These are phyloP conservation scores for Colletotrichum tabaci DNA, from an alignment of 2,329 filamentous ascomycete species.

Conservation along the genomic window DNA sequence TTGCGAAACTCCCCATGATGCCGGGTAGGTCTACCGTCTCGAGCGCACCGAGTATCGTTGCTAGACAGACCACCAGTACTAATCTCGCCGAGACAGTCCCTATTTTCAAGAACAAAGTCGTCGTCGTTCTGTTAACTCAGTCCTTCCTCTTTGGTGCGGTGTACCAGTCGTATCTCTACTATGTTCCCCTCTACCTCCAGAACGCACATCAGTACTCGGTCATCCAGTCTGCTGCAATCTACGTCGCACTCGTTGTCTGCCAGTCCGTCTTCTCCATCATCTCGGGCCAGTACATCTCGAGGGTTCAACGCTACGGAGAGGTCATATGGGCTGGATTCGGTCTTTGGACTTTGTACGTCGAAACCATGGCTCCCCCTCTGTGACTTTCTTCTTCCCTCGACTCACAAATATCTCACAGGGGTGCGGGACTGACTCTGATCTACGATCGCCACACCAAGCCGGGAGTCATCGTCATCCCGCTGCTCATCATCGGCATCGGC, in stretches of 20 bases:
- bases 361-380: background rate
- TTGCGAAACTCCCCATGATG: slow-evolving; percentile 49
- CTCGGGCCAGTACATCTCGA: slow-evolving; percentile 72
- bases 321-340: slow-evolving; percentile 64
- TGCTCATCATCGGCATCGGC: slow-evolving; percentile 66
- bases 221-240: slow-evolving; percentile 65
- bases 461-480: slow-evolving; percentile 64
- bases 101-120: slow-evolving; percentile 68
- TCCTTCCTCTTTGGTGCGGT: slow-evolving; percentile 73
- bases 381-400: too few species aligned
- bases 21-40: slow-evolving; percentile 24
- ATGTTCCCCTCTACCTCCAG: slow-evolving; percentile 74
- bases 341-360: slow-evolving; percentile 53
- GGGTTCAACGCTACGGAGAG: slow-evolving; percentile 70
- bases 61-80: rapidly evolving
- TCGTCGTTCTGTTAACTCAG: slow-evolving; percentile 70
- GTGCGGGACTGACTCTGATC: slow-evolving; percentile 66
- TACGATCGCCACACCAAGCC: slow-evolving; percentile 61
- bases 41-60: background rate
- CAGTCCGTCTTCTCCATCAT: slow-evolving; percentile 63
- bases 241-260: slow-evolving; percentile 63
- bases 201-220: slow-evolving; percentile 60
- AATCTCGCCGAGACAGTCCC: slow-evolving; percentile 50
- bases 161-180: slow-evolving; percentile 73
- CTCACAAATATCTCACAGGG: slow-evolving; percentile 47